Conservation (phyloP, 192 early-diverging fungal species). For the Podochytrium sp. region DNA sequence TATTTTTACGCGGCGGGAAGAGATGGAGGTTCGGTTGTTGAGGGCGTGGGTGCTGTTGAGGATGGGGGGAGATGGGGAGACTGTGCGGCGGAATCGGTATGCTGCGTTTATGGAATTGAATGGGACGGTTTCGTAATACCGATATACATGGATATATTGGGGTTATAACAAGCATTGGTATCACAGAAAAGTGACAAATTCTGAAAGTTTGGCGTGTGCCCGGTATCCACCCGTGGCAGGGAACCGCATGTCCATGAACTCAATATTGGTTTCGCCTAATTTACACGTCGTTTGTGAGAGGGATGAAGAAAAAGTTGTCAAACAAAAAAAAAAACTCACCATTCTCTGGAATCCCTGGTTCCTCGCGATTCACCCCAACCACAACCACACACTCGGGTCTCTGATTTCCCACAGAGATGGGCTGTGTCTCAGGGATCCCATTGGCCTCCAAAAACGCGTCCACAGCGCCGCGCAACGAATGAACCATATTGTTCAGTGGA, state of each 20-base stretch:
- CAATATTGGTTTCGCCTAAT: conserved; percentile 21
- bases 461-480: not conserved
- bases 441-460: conserved; percentile 6
- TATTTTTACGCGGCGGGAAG: too few species aligned
- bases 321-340: not conserved
- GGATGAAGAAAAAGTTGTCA: not conserved
- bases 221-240: not conserved
- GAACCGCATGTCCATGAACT: conserved; percentile 4
- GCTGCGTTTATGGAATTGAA: too few species aligned
- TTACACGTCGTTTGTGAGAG: not conserved
- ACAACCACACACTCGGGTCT: conserved; percentile 10
- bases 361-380: not conserved
- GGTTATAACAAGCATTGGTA: too few species aligned
- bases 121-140: too few species aligned
- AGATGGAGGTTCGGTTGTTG: too few species aligned
- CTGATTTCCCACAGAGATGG: not conserved
- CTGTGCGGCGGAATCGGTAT: too few species aligned
- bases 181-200: too few species aligned
- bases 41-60: too few species aligned
- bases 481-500: not conserved
- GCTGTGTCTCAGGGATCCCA: conserved; percentile 18
- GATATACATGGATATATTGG: too few species aligned
- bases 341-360: not conserved
- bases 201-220: conserved; percentile 7
- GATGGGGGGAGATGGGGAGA: too few species aligned